These are phyloP conservation scores for Lachnellula occidentalis DNA, from an alignment of 2,329 filamentous ascomycete genomes.

Conservation along the genomic window DNA sequence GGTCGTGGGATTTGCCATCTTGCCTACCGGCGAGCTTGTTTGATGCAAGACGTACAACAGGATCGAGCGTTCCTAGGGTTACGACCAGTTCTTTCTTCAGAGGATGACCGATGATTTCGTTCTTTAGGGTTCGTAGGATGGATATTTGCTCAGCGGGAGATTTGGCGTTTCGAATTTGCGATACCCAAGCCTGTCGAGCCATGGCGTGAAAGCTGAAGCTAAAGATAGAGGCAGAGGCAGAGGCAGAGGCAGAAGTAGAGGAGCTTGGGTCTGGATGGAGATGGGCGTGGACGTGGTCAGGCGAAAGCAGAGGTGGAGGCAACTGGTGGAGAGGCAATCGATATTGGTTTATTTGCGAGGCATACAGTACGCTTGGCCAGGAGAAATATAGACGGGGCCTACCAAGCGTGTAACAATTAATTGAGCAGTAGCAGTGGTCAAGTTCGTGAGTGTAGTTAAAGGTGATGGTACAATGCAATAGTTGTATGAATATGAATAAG, in stretches of 20 bases:
- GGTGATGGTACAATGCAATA: too few relatives aligned
- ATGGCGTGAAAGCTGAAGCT: conserved; percentile 11
- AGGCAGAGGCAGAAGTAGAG: background rate
- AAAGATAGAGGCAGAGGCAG: too few relatives aligned
- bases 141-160: conserved; percentile 47
- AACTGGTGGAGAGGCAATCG: too few relatives aligned
- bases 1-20: conserved; percentile 43
- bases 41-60: conserved; percentile 49
- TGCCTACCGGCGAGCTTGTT: conserved; percentile 35
- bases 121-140: conserved; percentile 72
- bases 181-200: conserved; percentile 44
- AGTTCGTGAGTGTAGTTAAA: too few relatives aligned
- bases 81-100: conserved; percentile 81
- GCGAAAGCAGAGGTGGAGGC: background rate
- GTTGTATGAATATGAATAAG: too few relatives aligned
- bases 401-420: too few relatives aligned
- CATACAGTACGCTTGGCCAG: background rate
- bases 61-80: conserved; percentile 60
- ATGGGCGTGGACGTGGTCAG: background rate
- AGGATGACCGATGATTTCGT: conserved; percentile 81
- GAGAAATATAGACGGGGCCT: background rate
- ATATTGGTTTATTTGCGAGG: background rate
- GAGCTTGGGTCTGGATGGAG: background rate
- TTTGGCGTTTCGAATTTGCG: conserved; percentile 51
- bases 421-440: too few relatives aligned